Percentiles rank a stretch among this genome's conserved stretches.
These are phyloP conservation scores for Beta corolliflora DNA, from an alignment of 179 eudicot species.

Conservation along the genomic window DNA sequence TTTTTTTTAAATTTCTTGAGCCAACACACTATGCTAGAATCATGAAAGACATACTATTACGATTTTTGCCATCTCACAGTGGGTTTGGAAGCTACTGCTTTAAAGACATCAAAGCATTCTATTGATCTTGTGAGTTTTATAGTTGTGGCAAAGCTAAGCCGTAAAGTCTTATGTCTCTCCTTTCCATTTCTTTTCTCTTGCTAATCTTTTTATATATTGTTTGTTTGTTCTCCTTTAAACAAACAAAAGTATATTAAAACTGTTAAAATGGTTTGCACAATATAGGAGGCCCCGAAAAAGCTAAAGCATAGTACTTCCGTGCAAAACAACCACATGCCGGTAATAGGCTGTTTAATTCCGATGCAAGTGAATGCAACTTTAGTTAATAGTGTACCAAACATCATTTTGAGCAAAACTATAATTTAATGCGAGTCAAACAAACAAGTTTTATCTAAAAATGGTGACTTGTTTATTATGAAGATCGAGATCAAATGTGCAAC, in stretches of 20 bases:
- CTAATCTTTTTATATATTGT: neutral
- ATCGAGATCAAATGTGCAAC: too few relatives aligned
- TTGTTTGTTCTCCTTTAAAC: neutral
- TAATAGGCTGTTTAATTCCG: neutral
- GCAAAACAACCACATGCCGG: neutral
- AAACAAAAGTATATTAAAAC: neutral
- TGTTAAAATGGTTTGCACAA: neutral
- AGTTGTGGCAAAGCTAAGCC: neutral
- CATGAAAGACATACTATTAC: neutral
- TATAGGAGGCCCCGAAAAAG: conserved; percentile 1
- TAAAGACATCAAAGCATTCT: neutral
- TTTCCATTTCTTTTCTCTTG: neutral
- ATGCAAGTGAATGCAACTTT: neutral
- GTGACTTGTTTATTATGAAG: too few relatives aligned
- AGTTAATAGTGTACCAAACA: too few relatives aligned
- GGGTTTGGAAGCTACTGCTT: neutral
- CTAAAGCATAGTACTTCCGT: neutral
- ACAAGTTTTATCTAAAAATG: too few relatives aligned
- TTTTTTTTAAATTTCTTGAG: too few relatives aligned
- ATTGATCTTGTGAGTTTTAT: too few relatives aligned
- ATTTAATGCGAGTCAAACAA: too few relatives aligned
- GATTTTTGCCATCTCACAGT: neutral
- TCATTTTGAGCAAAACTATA: neutral
- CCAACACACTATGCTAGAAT: neutral
- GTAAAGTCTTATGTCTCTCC: neutral